phyloP scores from a whole-genome alignment of 768 basidiomycete genomes.

The Leccinellum albellum region DNA sequence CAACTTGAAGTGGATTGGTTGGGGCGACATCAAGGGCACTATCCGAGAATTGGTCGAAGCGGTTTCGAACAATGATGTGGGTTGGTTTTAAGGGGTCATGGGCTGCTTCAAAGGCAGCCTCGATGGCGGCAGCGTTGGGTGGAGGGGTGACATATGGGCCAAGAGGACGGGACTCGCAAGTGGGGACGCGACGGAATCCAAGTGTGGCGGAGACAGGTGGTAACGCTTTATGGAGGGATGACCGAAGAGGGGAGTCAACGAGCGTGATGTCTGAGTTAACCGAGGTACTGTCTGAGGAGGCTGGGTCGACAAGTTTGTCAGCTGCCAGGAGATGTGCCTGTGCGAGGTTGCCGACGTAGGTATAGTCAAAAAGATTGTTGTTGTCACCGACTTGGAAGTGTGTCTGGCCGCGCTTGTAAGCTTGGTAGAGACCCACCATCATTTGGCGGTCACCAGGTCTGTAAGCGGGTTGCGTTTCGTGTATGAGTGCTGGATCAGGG shows the following conservation, averaged over 20 bases:
- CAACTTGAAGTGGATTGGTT: slow-evolving; percentile 67
- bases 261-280: slow-evolving; percentile 32
- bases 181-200: slow-evolving; percentile 66
- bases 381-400: slow-evolving; percentile 94
- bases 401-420: slow-evolving; percentile 77
- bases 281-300: slow-evolving; percentile 33
- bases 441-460: slow-evolving; percentile 91
- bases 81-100: slow-evolving; percentile 33
- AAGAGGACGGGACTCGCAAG: slow-evolving; percentile 73
- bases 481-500: slow-evolving; percentile 2
- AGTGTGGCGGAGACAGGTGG: slow-evolving; percentile 62
- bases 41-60: slow-evolving; percentile 77
- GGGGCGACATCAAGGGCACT: slow-evolving; percentile 49
- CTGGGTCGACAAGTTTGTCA: slow-evolving; percentile 66
- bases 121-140: slow-evolving; percentile 52
- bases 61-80: slow-evolving; percentile 65
- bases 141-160: slow-evolving; percentile 74
- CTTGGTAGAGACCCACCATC: slow-evolving; percentile 74
- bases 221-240: slow-evolving; percentile 49
- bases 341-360: slow-evolving; percentile 94
- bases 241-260: slow-evolving; percentile 39
- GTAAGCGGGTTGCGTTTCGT: not conserved
- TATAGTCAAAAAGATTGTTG: slow-evolving; percentile 92
- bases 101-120: slow-evolving; percentile 52
- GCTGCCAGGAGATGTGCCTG: slow-evolving; percentile 91